A percentile compares a stretch with the other conserved stretches of the same genome.
Conservation (phyloP, 2,329 filamentous ascomycete species). For the Trichophyton simii region DNA sequence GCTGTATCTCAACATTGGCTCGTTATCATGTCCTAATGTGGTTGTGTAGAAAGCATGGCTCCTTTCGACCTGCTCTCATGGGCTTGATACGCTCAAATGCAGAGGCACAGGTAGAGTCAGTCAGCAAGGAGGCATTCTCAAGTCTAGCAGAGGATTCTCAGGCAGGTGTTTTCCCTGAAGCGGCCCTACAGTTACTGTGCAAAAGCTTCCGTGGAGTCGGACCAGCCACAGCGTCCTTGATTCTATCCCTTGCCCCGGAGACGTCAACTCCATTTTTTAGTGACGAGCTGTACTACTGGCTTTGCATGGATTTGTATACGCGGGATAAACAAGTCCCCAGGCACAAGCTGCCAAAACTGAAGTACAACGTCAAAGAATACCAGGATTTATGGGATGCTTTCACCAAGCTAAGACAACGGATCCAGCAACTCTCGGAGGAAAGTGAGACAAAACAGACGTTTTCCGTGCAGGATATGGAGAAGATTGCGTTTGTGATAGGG, state of each 20-base stretch:
- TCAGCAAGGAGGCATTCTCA: constrained; percentile 21
- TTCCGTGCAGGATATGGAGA: constrained; percentile 25
- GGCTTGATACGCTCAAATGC: constrained; percentile 30
- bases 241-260: constrained; percentile 24
- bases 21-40: background rate
- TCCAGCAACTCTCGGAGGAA: constrained; percentile 14
- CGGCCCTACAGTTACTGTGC: constrained; percentile 24
- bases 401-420: constrained; percentile 14
- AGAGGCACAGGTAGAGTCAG: constrained; percentile 17
- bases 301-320: constrained; percentile 19
- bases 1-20: background rate
- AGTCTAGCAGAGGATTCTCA: constrained; percentile 2
- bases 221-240: constrained; percentile 31
- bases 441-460: constrained; percentile 11
- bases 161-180: constrained; percentile 20
- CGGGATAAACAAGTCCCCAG: background rate
- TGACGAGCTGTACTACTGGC: constrained; percentile 32
- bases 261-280: constrained; percentile 30
- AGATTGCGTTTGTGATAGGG: constrained; percentile 27
- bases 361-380: constrained; percentile 32
- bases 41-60: constrained; percentile 28
- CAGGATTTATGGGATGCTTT: constrained; percentile 22
- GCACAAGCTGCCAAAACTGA: constrained; percentile 19
- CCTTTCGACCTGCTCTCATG: constrained; percentile 28
- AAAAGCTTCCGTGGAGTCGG: constrained; percentile 30